phyloP scores from a whole-genome alignment of 805 yeast genomes.

The Candida orba region DNA sequence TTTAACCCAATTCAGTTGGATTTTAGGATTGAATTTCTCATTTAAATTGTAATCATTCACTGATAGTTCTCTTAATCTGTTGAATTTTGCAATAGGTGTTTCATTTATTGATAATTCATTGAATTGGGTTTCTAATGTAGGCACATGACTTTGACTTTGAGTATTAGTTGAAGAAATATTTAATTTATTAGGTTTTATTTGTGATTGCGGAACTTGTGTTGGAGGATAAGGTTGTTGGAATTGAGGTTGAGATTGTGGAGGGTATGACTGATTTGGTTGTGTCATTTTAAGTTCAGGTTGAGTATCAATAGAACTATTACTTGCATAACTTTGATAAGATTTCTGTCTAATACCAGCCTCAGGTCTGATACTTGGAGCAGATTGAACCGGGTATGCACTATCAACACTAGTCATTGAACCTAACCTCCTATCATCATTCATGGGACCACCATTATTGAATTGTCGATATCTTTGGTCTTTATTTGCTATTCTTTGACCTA shows the following conservation, averaged over 20 bases:
- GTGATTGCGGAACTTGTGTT: no score
- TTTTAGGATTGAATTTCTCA: slow-evolving; percentile 34
- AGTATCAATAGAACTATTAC: background rate
- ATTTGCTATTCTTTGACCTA: slow-evolving; percentile 7
- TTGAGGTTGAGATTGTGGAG: slow-evolving; percentile 3
- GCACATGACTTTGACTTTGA: no score
- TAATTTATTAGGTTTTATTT: no score
- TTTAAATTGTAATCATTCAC: slow-evolving; percentile 26
- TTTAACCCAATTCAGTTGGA: slow-evolving; percentile 63
- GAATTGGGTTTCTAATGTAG: background rate
- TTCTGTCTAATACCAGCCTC: background rate
- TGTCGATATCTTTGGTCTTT: slow-evolving; percentile 8
- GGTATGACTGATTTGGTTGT: slow-evolving; percentile 9
- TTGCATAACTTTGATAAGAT: background rate
- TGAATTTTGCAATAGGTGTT: slow-evolving; percentile 23
- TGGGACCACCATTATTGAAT: background rate
- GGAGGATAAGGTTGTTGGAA: background rate
- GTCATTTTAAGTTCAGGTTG: background rate
- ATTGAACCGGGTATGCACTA: slow-evolving; percentile 4
- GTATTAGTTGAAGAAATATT: no score
- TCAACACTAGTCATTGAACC: slow-evolving; percentile 3
- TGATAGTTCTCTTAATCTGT: slow-evolving; percentile 25
- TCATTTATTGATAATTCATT: slow-evolving; percentile 9
- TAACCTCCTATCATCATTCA: background rate
- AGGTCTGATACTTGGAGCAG: slow-evolving; percentile 1